Conservation (phyloP, 2,329 filamentous ascomycete species). For the Pseudocercospora musae region DNA sequence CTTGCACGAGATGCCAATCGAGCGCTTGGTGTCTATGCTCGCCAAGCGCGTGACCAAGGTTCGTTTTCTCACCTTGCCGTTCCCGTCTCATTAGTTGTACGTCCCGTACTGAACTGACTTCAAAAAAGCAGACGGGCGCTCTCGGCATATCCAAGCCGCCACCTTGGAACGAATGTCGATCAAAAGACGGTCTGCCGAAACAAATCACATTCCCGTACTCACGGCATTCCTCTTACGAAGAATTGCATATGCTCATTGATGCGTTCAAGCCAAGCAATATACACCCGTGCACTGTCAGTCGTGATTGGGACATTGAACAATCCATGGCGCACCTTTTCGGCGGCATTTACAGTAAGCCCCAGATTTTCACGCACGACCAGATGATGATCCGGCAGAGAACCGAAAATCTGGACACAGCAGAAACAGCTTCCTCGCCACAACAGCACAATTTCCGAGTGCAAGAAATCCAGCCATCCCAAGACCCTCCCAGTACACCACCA, state of each 20-base stretch:
- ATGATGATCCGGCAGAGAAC: slow-evolving; percentile 48
- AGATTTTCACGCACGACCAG: slow-evolving; percentile 62
- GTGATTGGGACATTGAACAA: slow-evolving; percentile 60
- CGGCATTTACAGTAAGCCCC: slow-evolving; percentile 56
- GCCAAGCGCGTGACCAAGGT: slow-evolving; percentile 26
- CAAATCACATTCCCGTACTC: slow-evolving; percentile 72
- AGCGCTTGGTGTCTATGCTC: slow-evolving; percentile 32
- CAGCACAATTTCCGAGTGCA: background rate
- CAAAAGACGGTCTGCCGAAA: slow-evolving; percentile 21
- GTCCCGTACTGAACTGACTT: background rate
- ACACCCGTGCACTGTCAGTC: slow-evolving; percentile 72
- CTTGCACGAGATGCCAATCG: slow-evolving; percentile 41
- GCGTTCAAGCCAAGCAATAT: slow-evolving; percentile 71
- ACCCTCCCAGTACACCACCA: background rate
- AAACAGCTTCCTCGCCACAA: background rate
- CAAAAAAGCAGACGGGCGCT: slow-evolving; percentile 20
- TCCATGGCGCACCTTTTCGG: slow-evolving; percentile 72
- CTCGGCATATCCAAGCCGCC: background rate
- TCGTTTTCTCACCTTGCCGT: background rate
- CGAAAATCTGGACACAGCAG: background rate
- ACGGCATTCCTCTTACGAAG: slow-evolving; percentile 80
- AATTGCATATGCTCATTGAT: slow-evolving; percentile 68
- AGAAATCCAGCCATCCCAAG: background rate
- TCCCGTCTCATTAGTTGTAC: background rate
- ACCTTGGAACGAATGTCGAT: background rate